Evolutionary conservation across 2,329 filamentous ascomycete species (phyloP), one percentile per base, ranked within the genome.

Genomic region (Colletotrichum filicis): DNA sequence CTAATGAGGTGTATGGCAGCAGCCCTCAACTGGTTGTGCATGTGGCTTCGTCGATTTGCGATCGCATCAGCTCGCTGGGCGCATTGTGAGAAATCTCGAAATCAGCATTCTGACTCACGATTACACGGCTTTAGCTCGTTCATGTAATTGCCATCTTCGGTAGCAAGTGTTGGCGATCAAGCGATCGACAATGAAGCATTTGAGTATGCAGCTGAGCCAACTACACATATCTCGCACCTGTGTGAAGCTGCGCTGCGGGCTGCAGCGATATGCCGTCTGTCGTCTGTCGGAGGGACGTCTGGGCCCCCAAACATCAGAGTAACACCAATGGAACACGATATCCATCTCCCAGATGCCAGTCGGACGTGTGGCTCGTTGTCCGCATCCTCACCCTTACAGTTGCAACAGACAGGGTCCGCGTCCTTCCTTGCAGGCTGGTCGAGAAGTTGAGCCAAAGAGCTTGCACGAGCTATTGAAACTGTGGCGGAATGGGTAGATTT

Each of bases 401-500:
- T 70, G 67, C 66, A 70, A 70, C 66, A 26, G 60, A 35, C 37
- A 49, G 67, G 61, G 60, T 71, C 61, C 19, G 49, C 59, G 28
- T 8, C 35, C 66, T 65, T 65, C 60, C 55, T 70, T 70, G 60
- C 60, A 70, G 35, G 11, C 46, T 37, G 28, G 28, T 53, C 14
- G 28, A 19, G 26, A n/a, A 19, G 19, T n/a, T 9, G 42, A 49
- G 42, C 42, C 42, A 22, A 49, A 49, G 42, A 49, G 49, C 49
- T 60, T 60, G 28, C 46, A 32, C 42, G 16, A 65, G 32, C 32
- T 56, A 56, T 49, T 12, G 52, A 26, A 61, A 28, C 22, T 22
- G 62, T 56, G 52, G 32, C 62, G 16, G 52, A 52, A 56, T 22
- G n/a, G 55, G 66, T 59, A 49, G 30, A 55, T 55, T 69, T 57